These are phyloP conservation scores for Saitozyma podzolica DNA, from an alignment of 768 basidiomycete species.

Conservation along the genomic window DNA sequence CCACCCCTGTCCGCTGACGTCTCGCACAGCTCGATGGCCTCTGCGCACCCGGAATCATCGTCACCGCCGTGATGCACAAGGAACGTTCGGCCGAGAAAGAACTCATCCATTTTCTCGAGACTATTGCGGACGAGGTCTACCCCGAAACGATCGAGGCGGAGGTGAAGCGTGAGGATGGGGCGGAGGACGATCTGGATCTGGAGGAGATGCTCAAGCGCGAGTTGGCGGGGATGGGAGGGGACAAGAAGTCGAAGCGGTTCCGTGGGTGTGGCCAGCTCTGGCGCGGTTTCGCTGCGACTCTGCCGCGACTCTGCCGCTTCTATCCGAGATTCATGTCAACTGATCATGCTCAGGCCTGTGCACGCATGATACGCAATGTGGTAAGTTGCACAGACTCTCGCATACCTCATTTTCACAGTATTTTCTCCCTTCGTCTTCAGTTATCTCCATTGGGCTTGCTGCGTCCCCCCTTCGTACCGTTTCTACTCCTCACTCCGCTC, in stretches of 20 bases:
- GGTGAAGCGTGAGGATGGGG: conserved; percentile 13
- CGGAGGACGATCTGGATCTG: conserved; percentile 26
- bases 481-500: no score
- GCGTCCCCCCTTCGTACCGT: no score
- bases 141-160: conserved; percentile 30
- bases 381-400: conserved; percentile 14
- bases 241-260: conserved; percentile 38
- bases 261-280: conserved; percentile 10
- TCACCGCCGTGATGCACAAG: conserved; percentile 33
- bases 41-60: conserved; percentile 30
- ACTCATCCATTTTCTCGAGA: conserved; percentile 37
- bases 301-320: no score
- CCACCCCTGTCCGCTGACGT: conserved; percentile 1
- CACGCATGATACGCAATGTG: conserved; percentile 34
- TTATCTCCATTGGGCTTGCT: no score
- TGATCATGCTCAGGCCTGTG: conserved; percentile 27
- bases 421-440: no score
- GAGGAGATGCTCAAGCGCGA: conserved; percentile 40
- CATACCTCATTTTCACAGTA: no score
- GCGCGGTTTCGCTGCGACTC: no score
- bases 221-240: conserved; percentile 23
- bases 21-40: conserved; percentile 26
- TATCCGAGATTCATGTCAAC: background rate
- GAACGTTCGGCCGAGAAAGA: conserved; percentile 40
- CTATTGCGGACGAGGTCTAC: conserved; percentile 38